phyloP scores from a whole-genome alignment of 1,284 basidiomycete genomes.

The Fereydounia khargensis region DNA sequence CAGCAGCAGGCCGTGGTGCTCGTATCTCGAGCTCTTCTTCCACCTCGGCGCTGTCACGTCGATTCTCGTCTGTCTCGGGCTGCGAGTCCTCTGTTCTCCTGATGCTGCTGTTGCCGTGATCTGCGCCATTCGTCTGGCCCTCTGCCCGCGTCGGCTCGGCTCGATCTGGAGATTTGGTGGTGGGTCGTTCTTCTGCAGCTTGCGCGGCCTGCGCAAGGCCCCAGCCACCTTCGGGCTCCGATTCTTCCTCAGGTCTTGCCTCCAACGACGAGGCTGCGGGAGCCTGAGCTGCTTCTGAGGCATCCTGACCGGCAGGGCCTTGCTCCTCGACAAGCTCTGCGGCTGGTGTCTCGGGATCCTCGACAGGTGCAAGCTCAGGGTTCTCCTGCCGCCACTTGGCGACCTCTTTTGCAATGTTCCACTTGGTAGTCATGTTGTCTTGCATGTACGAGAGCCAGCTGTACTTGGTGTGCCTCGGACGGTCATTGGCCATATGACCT shows the following conservation, averaged over 20 bases:
- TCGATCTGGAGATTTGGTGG: no score
- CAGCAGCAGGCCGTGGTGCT: not conserved
- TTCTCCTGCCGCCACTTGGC: not conserved
- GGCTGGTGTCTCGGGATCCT: not conserved
- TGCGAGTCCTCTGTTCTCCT: no score
- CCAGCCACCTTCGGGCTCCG: constrained; percentile 14
- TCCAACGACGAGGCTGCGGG: not conserved
- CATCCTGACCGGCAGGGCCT: not conserved
- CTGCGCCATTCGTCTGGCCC: no score
- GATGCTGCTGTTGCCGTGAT: no score
- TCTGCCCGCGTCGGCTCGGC: no score
- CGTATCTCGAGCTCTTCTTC: not conserved
- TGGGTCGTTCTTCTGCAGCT: not conserved
- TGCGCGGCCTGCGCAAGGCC: not conserved
- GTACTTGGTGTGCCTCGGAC: constrained; percentile 20
- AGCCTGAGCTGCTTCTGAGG: not conserved
- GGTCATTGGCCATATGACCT: constrained; percentile 10
- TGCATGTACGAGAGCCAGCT: constrained; percentile 38
- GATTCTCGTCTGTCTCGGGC: not conserved
- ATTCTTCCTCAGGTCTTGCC: constrained; percentile 11
- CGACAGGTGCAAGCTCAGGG: not conserved
- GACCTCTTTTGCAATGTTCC: constrained; percentile 17
- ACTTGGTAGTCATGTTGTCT: constrained; percentile 21
- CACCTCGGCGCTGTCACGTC: not conserved
- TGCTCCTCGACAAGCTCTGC: not conserved